Percentiles rank a stretch among this genome's conserved stretches.
Conservation (phyloP, 805 yeast species). For the Wickerhamia fluorescens region DNA sequence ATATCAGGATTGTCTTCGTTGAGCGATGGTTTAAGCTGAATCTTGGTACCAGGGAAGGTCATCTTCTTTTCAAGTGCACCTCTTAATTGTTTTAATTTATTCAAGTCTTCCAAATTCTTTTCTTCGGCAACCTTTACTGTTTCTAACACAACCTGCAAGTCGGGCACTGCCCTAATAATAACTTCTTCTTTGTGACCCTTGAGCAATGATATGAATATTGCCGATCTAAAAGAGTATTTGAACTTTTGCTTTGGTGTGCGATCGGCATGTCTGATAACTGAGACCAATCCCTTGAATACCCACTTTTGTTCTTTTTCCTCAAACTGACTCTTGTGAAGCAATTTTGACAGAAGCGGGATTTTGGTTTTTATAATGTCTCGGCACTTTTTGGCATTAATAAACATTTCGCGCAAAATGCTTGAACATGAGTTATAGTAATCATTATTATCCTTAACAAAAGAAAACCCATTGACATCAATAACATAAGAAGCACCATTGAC, state of each 20-base stretch:
- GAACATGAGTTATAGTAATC: constrained; percentile 83
- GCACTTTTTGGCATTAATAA: constrained; percentile 45
- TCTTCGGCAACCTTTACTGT: constrained; percentile 79
- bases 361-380: constrained; percentile 33
- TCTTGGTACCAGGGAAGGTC: constrained; percentile 90
- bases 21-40: constrained; percentile 87
- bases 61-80: constrained; percentile 84
- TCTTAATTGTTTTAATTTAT: constrained; percentile 68
- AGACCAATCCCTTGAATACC: constrained; percentile 90
- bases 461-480: constrained; percentile 96
- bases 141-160: constrained; percentile 75
- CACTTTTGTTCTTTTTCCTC: constrained; percentile 81
- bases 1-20: constrained; percentile 50
- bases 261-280: constrained; percentile 94
- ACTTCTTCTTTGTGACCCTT: constrained; percentile 97
- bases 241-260: constrained; percentile 98
- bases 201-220: constrained; percentile 73
- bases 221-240: constrained; percentile 88
- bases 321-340: constrained; percentile 30
- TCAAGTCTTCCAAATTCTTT: constrained; percentile 70
- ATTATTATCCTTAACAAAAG: constrained; percentile 89
- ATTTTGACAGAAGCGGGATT: constrained; percentile 27
- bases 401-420: constrained; percentile 65
- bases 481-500: constrained; percentile 86
- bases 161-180: constrained; percentile 83